phyloP scores from a whole-genome alignment of 2,329 filamentous ascomycete genomes.

The Decorospora gaudefroyi region DNA sequence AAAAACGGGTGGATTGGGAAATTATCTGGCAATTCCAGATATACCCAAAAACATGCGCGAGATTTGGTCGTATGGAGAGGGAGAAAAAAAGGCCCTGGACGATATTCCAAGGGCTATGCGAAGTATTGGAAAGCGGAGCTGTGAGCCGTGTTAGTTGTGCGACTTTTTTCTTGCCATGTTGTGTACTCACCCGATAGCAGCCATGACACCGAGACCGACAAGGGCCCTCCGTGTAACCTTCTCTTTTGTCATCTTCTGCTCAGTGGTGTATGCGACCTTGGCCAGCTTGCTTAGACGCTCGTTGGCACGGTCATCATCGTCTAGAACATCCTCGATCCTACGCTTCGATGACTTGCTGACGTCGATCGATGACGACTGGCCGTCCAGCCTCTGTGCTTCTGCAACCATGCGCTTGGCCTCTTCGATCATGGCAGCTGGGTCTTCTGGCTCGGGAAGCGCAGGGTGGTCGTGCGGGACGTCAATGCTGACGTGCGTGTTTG shows the following conservation, averaged over 20 bases:
- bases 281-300: conserved; percentile 71
- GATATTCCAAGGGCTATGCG: conserved; percentile 10
- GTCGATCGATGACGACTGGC: conserved; percentile 28
- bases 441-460: conserved; percentile 73
- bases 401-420: conserved; percentile 88
- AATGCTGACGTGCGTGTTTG: conserved; percentile 73
- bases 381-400: conserved; percentile 62
- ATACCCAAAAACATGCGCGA: conserved; percentile 16
- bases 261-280: conserved; percentile 60
- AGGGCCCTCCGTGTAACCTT: conserved; percentile 84
- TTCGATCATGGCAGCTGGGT: conserved; percentile 80
- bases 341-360: conserved; percentile 40
- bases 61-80: conserved; percentile 3
- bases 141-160: conserved; percentile 20
- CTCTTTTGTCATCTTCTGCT: conserved; percentile 81
- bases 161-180: background rate
- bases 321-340: conserved; percentile 63
- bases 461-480: conserved; percentile 71
- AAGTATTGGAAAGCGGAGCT: conserved; percentile 42
- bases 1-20: conserved; percentile 5
- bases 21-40: background rate
- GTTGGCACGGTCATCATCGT: conserved; percentile 53
- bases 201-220: conserved; percentile 81
- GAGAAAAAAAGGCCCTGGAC: background rate
- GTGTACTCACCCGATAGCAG: conserved; percentile 82